A percentile compares a stretch with the other conserved stretches of the same genome.
Conservation (phyloP, 78 protist genomes). For the Goniomonas avonlea region DNA sequence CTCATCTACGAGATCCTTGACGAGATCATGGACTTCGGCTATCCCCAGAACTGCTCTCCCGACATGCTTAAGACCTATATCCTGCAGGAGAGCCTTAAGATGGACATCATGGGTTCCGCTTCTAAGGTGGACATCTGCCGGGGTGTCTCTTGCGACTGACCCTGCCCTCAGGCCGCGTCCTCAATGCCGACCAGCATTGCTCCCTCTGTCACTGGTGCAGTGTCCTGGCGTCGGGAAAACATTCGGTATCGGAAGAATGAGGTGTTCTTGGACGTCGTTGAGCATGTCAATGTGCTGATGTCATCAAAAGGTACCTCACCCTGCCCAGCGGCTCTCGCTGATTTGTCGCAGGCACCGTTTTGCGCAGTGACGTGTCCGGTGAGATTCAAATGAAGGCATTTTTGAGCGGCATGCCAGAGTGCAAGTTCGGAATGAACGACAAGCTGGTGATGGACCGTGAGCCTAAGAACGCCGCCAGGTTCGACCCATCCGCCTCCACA, state of each 20-base stretch:
- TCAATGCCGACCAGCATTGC: too few species aligned
- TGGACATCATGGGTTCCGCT: neutral
- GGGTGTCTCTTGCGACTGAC: too few species aligned
- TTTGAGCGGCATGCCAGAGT: constrained; percentile 98
- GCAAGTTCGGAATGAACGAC: constrained; percentile 78
- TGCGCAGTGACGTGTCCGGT: constrained; percentile 86
- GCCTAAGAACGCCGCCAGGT: neutral
- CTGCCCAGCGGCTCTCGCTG: neutral
- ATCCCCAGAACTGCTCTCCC: constrained; percentile 51
- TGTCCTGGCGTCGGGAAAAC: constrained; percentile 52
- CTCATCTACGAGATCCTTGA: constrained; percentile 85
- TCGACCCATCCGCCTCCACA: too few species aligned
- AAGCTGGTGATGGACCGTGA: constrained; percentile 23
- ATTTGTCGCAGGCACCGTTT: constrained; percentile 19
- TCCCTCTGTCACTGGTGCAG: constrained; percentile 33
- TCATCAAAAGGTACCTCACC: constrained; percentile 28
- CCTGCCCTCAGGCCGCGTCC: too few species aligned
- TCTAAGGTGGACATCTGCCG: neutral
- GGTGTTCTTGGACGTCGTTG: constrained; percentile 84
- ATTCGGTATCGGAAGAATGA: constrained; percentile 79
- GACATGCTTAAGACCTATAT: constrained; percentile 78
- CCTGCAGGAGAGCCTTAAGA: constrained; percentile 49
- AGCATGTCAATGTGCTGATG: constrained; percentile 55
- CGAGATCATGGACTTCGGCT: constrained; percentile 87
- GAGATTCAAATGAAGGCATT: constrained; percentile 67